A percentile compares a stretch with the other conserved stretches of the same genome.
phyloP scores from a whole-genome alignment of 1,284 basidiomycete species.

The Ustanciosporium gigantosporum region DNA sequence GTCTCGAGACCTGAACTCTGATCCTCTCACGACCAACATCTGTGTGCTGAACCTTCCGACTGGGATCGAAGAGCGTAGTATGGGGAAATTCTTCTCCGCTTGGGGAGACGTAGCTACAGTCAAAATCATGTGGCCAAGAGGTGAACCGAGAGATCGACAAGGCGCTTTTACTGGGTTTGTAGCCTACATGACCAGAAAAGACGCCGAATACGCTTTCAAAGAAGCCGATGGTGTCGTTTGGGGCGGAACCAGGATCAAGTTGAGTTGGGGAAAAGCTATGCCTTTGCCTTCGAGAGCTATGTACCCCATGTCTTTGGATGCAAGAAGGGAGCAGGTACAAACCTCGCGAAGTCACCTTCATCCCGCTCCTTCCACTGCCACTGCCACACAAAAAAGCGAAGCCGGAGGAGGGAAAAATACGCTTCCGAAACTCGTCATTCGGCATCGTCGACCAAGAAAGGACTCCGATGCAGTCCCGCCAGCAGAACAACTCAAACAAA shows the following conservation, averaged over 20 bases:
- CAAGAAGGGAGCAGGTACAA: too few relatives aligned
- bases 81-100: conserved; percentile 81
- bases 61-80: conserved; percentile 76
- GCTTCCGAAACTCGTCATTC: neutral
- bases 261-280: conserved; percentile 95
- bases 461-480: neutral
- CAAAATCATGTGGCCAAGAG: conserved; percentile 57
- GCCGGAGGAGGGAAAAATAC: neutral
- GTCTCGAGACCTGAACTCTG: conserved; percentile 77
- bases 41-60: conserved; percentile 83
- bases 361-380: neutral
- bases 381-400: neutral
- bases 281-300: conserved; percentile 69
- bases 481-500: neutral
- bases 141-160: conserved; percentile 68
- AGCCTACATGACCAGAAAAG: conserved; percentile 86
- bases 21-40: conserved; percentile 86
- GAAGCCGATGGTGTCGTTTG: conserved; percentile 89
- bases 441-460: neutral
- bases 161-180: conserved; percentile 88
- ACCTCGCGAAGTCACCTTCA: too few relatives aligned
- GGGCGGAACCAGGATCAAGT: conserved; percentile 79
- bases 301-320: conserved; percentile 12
- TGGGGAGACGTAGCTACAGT: conserved; percentile 66
- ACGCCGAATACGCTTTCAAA: conserved; percentile 82